These are phyloP conservation scores for Botrytis fabae DNA, from an alignment of 2,329 filamentous ascomycete species.

Conservation along the genomic window DNA sequence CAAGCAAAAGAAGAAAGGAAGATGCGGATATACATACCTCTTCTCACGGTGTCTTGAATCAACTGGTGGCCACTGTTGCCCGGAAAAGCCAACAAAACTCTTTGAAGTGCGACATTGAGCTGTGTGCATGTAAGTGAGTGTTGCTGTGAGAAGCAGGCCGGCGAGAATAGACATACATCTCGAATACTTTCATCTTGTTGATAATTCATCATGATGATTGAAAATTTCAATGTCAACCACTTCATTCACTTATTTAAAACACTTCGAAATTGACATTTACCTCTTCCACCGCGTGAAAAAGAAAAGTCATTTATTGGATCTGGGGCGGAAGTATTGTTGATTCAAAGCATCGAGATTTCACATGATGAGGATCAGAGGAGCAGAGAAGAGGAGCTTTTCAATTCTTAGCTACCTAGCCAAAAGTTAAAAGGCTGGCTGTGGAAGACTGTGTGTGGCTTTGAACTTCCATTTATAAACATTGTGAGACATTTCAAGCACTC, in stretches of 20 bases:
- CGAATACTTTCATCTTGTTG: constrained; percentile 20
- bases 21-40: constrained; percentile 11
- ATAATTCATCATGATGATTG: constrained; percentile 18
- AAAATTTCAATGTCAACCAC: not conserved
- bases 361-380: not conserved
- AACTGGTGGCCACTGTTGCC: constrained; percentile 22
- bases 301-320: constrained; percentile 17
- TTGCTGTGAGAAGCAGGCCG: not conserved
- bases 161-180: constrained; percentile 11
- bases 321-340: not conserved
- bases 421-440: not conserved
- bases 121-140: not conserved
- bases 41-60: constrained; percentile 21
- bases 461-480: not conserved
- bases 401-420: not conserved
- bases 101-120: constrained; percentile 23
- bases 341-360: constrained; percentile 2
- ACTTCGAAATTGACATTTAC: not conserved
- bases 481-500: not conserved
- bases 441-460: not conserved
- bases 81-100: constrained; percentile 18
- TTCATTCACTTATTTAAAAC: constrained; percentile 2
- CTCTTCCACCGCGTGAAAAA: constrained; percentile 11
- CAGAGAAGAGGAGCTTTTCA: constrained; percentile 3
- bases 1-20: not conserved